These are phyloP conservation scores for Sarocladium oryzae DNA, from an alignment of 2,329 filamentous ascomycete species.

Conservation along the genomic window DNA sequence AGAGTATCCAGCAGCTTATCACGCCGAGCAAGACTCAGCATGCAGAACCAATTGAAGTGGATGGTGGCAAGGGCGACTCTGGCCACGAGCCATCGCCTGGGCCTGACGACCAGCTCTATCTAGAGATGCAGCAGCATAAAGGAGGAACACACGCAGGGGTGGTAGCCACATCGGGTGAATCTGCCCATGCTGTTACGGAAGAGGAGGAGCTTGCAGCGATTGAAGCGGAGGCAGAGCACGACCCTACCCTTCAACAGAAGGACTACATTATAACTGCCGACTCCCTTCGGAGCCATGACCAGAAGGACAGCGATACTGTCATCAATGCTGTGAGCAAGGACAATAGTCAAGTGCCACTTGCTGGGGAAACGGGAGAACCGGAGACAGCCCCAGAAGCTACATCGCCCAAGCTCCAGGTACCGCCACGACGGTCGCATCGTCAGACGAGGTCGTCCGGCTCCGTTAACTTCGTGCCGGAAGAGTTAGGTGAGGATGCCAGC, in stretches of 20 bases:
- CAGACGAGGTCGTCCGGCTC: conserved; percentile 15
- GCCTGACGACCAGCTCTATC: not conserved
- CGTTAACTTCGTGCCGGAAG: not conserved
- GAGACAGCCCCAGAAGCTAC: not conserved
- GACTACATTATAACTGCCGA: conserved; percentile 23
- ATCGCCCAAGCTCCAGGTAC: not conserved
- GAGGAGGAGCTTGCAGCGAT: conserved; percentile 10
- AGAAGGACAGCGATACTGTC: conserved; percentile 10
- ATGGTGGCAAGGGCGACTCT: not conserved
- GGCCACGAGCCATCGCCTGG: not conserved
- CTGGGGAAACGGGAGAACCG: not conserved
- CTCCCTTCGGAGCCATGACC: conserved; percentile 24
- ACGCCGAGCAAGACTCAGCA: conserved; percentile 2
- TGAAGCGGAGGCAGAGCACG: conserved; percentile 12
- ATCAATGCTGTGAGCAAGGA: not conserved
- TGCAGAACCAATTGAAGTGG: not conserved
- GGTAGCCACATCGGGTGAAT: not conserved
- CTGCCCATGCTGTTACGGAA: not conserved
- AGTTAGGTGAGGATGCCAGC: not conserved
- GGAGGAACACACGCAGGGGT: not conserved
- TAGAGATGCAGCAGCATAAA: not conserved
- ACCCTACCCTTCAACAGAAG: conserved; percentile 9
- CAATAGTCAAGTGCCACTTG: not conserved
- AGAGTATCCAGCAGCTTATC: not conserved
- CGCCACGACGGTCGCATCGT: not conserved